Conservation (phyloP, 179 eudicot species). For the Sideroxylon spinosum region DNA sequence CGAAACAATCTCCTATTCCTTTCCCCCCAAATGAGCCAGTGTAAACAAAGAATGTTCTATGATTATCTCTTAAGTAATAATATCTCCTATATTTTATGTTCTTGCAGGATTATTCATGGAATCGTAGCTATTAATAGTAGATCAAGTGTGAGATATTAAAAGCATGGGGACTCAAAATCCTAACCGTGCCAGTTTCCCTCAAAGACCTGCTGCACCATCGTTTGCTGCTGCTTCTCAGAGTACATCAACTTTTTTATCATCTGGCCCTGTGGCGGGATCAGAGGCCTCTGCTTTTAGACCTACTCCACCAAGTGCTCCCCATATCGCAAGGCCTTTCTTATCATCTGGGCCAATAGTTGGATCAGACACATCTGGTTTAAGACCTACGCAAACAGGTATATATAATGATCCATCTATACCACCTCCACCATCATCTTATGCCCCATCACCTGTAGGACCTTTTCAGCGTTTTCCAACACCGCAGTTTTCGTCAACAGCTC, state of each 20-base stretch:
- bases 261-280: slow-evolving; percentile 56
- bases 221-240: slow-evolving; percentile 55
- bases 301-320: slow-evolving; percentile 31
- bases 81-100: background rate
- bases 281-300: slow-evolving; percentile 54
- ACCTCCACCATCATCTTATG: slow-evolving; percentile 44
- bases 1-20: too few relatives aligned
- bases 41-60: background rate
- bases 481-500: slow-evolving; percentile 49
- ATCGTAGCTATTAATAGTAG: slow-evolving; percentile 20
- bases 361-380: slow-evolving; percentile 42
- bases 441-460: slow-evolving; percentile 45
- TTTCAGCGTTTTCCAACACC: slow-evolving; percentile 60
- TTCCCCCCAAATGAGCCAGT: too few relatives aligned
- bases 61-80: background rate
- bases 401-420: slow-evolving; percentile 35
- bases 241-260: slow-evolving; percentile 54
- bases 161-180: slow-evolving; percentile 76
- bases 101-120: slow-evolving; percentile 21
- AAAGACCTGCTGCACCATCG: slow-evolving; percentile 56
- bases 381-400: slow-evolving; percentile 38
- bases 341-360: slow-evolving; percentile 49
- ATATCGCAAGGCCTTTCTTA: slow-evolving; percentile 43
- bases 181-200: slow-evolving; percentile 44
- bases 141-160: slow-evolving; percentile 14